Base-by-base conservation (phyloP, 495 filamentous ascomycete species). In the Lophium mytilinum region DNA sequence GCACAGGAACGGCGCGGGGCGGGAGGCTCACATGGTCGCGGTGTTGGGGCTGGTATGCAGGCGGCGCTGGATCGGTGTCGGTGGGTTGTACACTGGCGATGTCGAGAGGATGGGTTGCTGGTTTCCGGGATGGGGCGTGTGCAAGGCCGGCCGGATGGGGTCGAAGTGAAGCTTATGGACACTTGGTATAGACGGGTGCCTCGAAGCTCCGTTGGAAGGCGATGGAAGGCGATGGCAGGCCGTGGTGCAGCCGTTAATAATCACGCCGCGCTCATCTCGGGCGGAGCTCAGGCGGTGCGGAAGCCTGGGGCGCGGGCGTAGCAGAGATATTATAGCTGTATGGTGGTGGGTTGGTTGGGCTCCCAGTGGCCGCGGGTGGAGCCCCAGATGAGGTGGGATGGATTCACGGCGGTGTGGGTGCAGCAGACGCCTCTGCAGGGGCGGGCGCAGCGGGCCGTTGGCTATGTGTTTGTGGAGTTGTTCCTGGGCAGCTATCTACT, bases 81-180 rank as follows among this genome's bases (percentile, higher is more conserved):
- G 58, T 62, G 53, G 37, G 65, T 67, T 14, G 60, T 53, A 65
- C 63, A 60, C 49, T 61, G 58, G 55, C 52, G 8, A 54, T 55
- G 40, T 34, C 18, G 50, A 45, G 53, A 46, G 45, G 37, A 30
- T 53, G 53, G 60, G 45, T 59, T 45, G 55, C 17, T 36, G 47
- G 55, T 52, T 15, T 43, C 45, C 37, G 55, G 58, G 37, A 56
- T 50, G 62, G 35, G 9, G 7, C 35, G n/a, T 50, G 60, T 62
- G 55, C 49, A 43, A 53, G 48, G 41, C 33, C 9, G 33, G 8
- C 55, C 63, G 19, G 37, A 58, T 36, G n/a, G 8, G 49, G 51
- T n/a, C 46, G 37, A 12, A 6, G 48, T 45, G 17, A 45, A 54
- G 55, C 48, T 48, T 48, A 42, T 10, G 48, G 36, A 17, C 10